phyloP scores from a whole-genome alignment of 805 yeast species.

The Nakazawaea siamensis region DNA sequence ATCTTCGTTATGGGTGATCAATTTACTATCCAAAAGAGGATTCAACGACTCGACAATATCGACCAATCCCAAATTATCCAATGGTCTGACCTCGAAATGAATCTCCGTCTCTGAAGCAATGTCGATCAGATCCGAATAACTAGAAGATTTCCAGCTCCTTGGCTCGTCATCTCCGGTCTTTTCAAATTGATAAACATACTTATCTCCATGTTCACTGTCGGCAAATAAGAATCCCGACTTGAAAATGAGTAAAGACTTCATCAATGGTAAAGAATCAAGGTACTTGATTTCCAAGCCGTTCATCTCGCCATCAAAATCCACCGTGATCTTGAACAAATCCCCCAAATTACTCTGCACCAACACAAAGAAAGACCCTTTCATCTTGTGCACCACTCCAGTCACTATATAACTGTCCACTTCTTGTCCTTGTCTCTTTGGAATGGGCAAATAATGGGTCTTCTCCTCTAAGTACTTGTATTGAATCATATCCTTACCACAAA shows the following conservation, averaged over 20 bases:
- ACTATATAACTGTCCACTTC: slow-evolving; percentile 31
- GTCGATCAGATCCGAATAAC: slow-evolving; percentile 26
- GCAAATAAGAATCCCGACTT: slow-evolving; percentile 73
- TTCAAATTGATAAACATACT: slow-evolving; percentile 70
- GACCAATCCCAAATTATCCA: slow-evolving; percentile 53
- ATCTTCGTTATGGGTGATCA: slow-evolving; percentile 19
- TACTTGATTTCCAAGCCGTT: slow-evolving; percentile 44
- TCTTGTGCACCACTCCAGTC: slow-evolving; percentile 54
- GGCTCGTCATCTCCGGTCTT: slow-evolving; percentile 53
- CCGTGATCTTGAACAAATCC: slow-evolving; percentile 68
- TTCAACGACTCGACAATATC: slow-evolving; percentile 40
- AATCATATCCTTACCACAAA: slow-evolving; percentile 51
- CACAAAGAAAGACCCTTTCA: slow-evolving; percentile 57
- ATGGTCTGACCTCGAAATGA: slow-evolving; percentile 23
- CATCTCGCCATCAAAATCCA: slow-evolving; percentile 38
- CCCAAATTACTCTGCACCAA: slow-evolving; percentile 66
- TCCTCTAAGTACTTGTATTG: slow-evolving; percentile 37
- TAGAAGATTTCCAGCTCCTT: slow-evolving; percentile 22
- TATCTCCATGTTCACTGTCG: slow-evolving; percentile 54
- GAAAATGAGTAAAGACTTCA: slow-evolving; percentile 49
- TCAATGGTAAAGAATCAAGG: slow-evolving; percentile 68
- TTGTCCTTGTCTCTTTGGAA: slow-evolving; percentile 40
- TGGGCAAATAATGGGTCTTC: slow-evolving; percentile 31
- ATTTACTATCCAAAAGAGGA: slow-evolving; percentile 41
- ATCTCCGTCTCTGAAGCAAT: slow-evolving; percentile 2